Evolutionary conservation across 2,329 filamentous ascomycete species (phyloP).

Genomic region (Allantophomopsis lycopodina): DNA sequence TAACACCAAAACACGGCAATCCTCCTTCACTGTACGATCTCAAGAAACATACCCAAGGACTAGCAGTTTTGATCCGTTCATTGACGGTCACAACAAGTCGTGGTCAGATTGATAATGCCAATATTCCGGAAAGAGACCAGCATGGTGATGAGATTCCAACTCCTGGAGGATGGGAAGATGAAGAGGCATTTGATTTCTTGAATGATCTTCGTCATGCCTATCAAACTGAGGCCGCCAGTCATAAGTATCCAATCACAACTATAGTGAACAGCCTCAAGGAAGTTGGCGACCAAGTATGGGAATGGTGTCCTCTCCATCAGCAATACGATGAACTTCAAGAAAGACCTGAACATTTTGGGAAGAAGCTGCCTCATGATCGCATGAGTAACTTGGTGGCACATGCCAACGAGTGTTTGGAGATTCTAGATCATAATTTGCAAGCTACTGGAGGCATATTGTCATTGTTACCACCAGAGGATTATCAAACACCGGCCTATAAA

Average conservation of each 20-base stretch:
- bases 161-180: slow-evolving; percentile 19
- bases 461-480: slow-evolving; percentile 31
- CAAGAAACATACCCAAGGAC: slow-evolving; percentile 46
- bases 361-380: slow-evolving; percentile 12
- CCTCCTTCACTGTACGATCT: slow-evolving; percentile 38
- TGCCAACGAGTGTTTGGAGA: slow-evolving; percentile 44
- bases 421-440: slow-evolving; percentile 43
- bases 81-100: slow-evolving; percentile 25
- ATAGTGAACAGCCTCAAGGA: slow-evolving; percentile 10
- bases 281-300: slow-evolving; percentile 1
- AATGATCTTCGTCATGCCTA: slow-evolving; percentile 35
- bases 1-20: slow-evolving; percentile 34
- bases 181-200: slow-evolving; percentile 43
- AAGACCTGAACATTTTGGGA: not conserved
- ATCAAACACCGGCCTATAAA: slow-evolving; percentile 21
- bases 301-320: slow-evolving; percentile 13
- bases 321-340: not conserved
- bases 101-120: slow-evolving; percentile 12
- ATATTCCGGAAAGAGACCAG: not conserved
- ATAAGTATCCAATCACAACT: slow-evolving; percentile 12
- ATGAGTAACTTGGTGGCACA: slow-evolving; percentile 32
- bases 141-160: too few species aligned
- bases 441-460: slow-evolving; percentile 40
- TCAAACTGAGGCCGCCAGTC: slow-evolving; percentile 20
- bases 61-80: slow-evolving; percentile 34